phyloP scores from a whole-genome alignment of 805 yeast species.

The Lachancea nothofagi region DNA sequence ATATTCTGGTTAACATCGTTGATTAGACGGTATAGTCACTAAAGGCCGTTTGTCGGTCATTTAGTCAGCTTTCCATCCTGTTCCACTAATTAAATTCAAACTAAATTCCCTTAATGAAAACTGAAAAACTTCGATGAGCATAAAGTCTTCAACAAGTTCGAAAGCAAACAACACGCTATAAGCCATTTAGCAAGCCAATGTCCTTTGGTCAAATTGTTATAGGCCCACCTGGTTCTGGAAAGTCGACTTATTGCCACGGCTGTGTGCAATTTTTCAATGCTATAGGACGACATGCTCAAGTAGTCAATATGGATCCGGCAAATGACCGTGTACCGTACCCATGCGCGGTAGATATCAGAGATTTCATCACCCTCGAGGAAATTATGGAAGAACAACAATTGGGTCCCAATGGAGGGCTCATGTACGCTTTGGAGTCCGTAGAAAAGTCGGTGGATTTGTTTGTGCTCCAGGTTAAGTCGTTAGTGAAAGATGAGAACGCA shows the following conservation, averaged over 20 bases:
- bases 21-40: too few relatives aligned
- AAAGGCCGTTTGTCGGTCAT: too few relatives aligned
- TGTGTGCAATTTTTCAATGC: constrained; percentile 89
- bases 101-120: too few relatives aligned
- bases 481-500: constrained; percentile 52
- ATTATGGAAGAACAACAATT: constrained; percentile 64
- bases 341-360: constrained; percentile 72
- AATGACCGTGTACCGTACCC: constrained; percentile 68
- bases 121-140: constrained; percentile 8
- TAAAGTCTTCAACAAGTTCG: too few relatives aligned
- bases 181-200: constrained; percentile 30
- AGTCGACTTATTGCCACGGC: constrained; percentile 91
- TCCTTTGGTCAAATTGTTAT: constrained; percentile 86
- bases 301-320: constrained; percentile 90
- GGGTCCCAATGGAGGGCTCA: constrained; percentile 88
- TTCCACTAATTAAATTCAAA: too few relatives aligned
- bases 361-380: constrained; percentile 68
- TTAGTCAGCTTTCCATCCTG: too few relatives aligned
- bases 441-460: constrained; percentile 57
- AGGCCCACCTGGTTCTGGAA: constrained; percentile 98
- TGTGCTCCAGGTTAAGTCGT: constrained; percentile 47
- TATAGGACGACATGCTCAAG: constrained; percentile 82
- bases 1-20: too few relatives aligned
- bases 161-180: too few relatives aligned
- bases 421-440: constrained; percentile 73